Evolutionary conservation across 2,329 filamentous ascomycete genomes (phyloP).

Genomic region (Catunica adiposa): DNA sequence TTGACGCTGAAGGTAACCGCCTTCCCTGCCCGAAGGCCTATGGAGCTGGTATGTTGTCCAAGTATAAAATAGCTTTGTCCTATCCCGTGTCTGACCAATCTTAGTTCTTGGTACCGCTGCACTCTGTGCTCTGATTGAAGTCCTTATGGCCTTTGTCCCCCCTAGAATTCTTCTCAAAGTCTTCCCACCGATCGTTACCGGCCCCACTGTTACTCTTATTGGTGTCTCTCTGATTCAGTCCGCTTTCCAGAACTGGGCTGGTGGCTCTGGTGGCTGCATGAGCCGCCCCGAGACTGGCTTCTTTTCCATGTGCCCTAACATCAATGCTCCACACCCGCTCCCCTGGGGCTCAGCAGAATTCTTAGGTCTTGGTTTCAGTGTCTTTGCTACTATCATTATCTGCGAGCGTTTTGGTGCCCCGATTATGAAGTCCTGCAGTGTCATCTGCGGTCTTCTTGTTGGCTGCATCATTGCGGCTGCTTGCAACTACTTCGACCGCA

Average conservation of each 20-base stretch:
- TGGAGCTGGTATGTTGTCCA: conserved; percentile 27
- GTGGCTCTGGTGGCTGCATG: conserved; percentile 47
- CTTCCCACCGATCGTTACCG: conserved; percentile 62
- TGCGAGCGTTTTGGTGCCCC: conserved; percentile 69
- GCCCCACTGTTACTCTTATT: conserved; percentile 54
- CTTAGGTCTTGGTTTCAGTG: conserved; percentile 61
- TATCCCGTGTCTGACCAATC: not conserved
- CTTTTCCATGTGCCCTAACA: conserved; percentile 49
- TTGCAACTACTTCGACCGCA: conserved; percentile 60
- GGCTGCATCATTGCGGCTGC: conserved; percentile 68
- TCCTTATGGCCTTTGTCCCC: conserved; percentile 58
- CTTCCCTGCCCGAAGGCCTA: conserved; percentile 64
- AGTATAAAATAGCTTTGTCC: not conserved
- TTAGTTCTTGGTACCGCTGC: conserved; percentile 50
- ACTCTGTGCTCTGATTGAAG: conserved; percentile 50
- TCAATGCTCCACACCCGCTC: conserved; percentile 51
- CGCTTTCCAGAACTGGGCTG: conserved; percentile 64
- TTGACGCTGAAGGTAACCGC: conserved; percentile 42
- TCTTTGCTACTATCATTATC: conserved; percentile 63
- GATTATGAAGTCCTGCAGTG: conserved; percentile 68
- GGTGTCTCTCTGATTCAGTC: conserved; percentile 55
- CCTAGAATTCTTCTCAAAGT: conserved; percentile 51
- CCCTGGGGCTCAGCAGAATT: conserved; percentile 68
- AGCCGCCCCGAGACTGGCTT: conserved; percentile 32
- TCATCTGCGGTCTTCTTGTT: conserved; percentile 55